phyloP scores from a whole-genome alignment of 441 rosid species.

The Erodium texanum region DNA sequence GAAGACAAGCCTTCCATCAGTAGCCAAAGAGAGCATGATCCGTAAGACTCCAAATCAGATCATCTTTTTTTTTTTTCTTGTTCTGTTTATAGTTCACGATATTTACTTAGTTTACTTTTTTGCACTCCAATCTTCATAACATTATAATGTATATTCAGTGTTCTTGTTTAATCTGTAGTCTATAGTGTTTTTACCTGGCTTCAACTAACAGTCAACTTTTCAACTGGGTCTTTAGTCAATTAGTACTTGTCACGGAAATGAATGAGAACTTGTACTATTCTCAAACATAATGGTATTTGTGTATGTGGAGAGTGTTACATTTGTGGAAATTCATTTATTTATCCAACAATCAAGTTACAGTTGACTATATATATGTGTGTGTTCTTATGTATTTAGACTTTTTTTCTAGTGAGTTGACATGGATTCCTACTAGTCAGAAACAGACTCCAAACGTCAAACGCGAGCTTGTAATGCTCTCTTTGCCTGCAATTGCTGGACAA shows the following conservation, averaged over 20 bases:
- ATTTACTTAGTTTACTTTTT: neutral
- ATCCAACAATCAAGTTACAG: no score
- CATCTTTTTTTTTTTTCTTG: neutral
- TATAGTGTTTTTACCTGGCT: neutral
- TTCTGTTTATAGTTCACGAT: neutral
- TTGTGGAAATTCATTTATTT: no score
- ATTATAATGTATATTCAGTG: no score
- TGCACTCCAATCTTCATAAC: no score
- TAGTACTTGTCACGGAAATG: no score
- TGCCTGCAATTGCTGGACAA: constrained; percentile 85
- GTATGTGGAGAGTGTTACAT: no score
- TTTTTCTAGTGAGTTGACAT: constrained; percentile 30
- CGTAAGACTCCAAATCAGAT: constrained; percentile 37
- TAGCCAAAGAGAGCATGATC: constrained; percentile 23
- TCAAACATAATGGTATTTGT: no score
- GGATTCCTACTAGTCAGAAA: constrained; percentile 15
- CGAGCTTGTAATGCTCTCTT: constrained; percentile 68
- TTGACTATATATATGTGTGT: neutral
- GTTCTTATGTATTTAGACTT: neutral
- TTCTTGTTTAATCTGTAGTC: no score
- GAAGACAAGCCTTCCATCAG: constrained; percentile 29
- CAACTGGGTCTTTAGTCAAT: neutral
- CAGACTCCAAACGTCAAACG: constrained; percentile 32
- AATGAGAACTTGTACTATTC: no score
- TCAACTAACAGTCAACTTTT: neutral